Base-by-base conservation (phyloP, 352 stramenopile species). In the Discostella stelligera region DNA sequence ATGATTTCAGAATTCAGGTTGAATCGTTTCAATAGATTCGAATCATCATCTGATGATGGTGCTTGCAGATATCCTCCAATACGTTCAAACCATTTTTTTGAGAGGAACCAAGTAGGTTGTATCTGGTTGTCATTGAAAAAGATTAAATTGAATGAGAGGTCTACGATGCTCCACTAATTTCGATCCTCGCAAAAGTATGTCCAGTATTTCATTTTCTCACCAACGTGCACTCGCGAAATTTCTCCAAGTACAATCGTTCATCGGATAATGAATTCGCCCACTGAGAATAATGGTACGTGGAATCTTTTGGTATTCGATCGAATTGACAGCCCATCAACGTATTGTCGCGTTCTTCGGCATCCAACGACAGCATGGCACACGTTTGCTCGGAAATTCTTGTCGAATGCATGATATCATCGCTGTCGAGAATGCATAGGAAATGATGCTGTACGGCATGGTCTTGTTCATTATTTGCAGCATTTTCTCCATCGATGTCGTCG, bases 31-130 rank as follows among this genome's bases (percentile, higher is more conserved):
- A 8, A 44, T 44, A 8, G 37, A 2, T 18, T 20, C 25, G 11
- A 20, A 23, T 39, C 18, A 23, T 39, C n/a, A n/a, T 50, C 21
- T 25, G 55, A 16, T 16, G 20, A 30, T 25, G 81, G 79, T 52
- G 84, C 71, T 74, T 90, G 83, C 50, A 91, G 48, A 30, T 91
- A 93, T 37, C 86, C 86, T 37, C 82, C 82, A 21, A 93, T 55
- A 23, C 64, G 46, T 37, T 82, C 48, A 61, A 88, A 93, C 65
- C 80, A 68, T 16, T 54, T 32, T 55, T 68, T 65, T 14, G 54
- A 71, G 16, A 93, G 48, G 50, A 87, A 88, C 88, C 88, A 93
- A 7, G 88, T 92, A 32, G 88, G 88, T 67, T 93, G 88, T 46
- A 93, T 62, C 52, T 60, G 50, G 13, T 32, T 58, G 50, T 44